Base-by-base conservation (phyloP, 805 yeast species). In the Lipomyces lipofer region DNA sequence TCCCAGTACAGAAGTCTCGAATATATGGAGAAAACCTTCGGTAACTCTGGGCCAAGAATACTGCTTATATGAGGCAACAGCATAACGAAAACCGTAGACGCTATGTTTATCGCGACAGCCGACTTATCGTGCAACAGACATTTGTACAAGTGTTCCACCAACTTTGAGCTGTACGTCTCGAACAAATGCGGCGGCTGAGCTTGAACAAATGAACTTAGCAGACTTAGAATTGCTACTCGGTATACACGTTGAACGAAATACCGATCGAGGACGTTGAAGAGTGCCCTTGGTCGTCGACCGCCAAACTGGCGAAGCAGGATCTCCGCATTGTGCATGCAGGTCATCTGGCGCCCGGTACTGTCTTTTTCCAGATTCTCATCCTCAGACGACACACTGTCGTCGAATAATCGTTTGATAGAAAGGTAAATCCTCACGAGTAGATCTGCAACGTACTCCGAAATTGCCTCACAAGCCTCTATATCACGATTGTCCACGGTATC, bases 261-360 rank as follows among this genome's bases (percentile, higher is more conserved):
- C 2, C 62, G 63, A 62, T 77, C 71, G 15, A 80, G 46, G 13
- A 73, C 53, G 1, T 59, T 56, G 58, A 78, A 74, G 52, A 77
- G 76, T 1, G 57, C 62, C 38, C 55, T 60, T 0, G 80, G 71
- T 35, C 73, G 63, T 28, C 65, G 65, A n/a, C 67, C 61, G 1
- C 78, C 83, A 67, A 71, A 78, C n/a, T 70, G 72, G 1, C 66
- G 60, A 10, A 83, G 64, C 17, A 81, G 48, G 1, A 54, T 54
- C 10, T 72, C 66, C 47, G 80, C 73, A 62, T 81, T 82, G 50
- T 67, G 67, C 39, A 72, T 70, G 7, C 79, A 71, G 55, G 78
- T 80, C 29, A 86, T 67, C 13, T 70, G 61, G 13, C 84, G 67
- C 63, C 83, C 88, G 49, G 43, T 40, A 25, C 36, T 17, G 29